Evolutionary conservation across 345 rosid species (phyloP), one percentile per base, ranked within the genome.

Genomic region (Pelargonium nanum): DNA sequence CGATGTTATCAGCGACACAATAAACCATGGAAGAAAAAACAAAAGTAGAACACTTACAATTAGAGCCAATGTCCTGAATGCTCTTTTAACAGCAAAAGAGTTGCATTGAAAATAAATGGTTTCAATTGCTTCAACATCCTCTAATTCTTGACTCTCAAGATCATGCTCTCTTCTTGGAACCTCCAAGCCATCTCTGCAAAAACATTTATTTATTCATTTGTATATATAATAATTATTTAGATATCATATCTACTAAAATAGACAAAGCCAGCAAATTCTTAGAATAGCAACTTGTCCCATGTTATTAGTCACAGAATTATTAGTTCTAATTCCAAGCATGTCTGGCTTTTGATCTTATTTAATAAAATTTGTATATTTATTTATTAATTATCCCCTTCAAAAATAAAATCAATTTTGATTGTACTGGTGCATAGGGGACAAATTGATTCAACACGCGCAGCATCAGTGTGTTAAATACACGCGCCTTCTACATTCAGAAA

Each of bases 61-160:
- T 16, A 89, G 67, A 54, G 89, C 95, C 64, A 87, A 62, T 3
- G 78, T 71, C 57, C 89, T 78, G 77, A 89, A 62, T 75, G 82
- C 85, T 44, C 76, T 81, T 65, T 78, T 73, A 55, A 77, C 83
- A 1, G 83, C 80, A 1, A 78, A 74, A 2, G 84, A 66, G 6
- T 64, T 26, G 70, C 88, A 86, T 24, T 82, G 85, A 12, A 74
- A 24, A 55, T 64, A 22, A 0, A 24, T 23, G 44, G 67, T n/a
- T n/a, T 71, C 81, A 30, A 65, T 69, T 62, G 64, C 75, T 15
- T 74, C 75, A 1, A 67, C 75, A 20, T 51, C 28, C 22, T 45
- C 69, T 2, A 63, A 50, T 62, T 64, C 70, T 21, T 58, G 70
- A 24, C 61, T 63, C 26, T 54, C 59, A 19, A 23, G 63, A 9